Percentiles rank a stretch among this genome's conserved stretches.
Conservation (phyloP, 768 basidiomycete genomes). For the Suillus variegatus region DNA sequence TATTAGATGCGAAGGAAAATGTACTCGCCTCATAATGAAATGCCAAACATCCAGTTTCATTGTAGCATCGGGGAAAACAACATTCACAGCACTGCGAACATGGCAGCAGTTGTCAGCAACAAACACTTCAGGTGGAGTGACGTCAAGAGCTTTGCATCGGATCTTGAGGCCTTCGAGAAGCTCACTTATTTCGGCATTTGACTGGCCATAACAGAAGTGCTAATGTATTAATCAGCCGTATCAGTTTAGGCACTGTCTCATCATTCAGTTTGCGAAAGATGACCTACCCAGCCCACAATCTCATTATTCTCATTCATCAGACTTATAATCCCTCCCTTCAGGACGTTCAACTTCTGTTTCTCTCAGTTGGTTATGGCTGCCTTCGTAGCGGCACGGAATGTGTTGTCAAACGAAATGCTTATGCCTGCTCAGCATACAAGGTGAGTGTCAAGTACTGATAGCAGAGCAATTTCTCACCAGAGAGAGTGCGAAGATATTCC, state of each 20-base stretch:
- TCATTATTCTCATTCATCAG: constrained; percentile 19
- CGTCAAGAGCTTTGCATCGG: constrained; percentile 10
- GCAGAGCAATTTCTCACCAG: background rate
- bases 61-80: constrained; percentile 7
- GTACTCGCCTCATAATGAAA: constrained; percentile 18
- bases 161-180: constrained; percentile 15
- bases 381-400: constrained; percentile 19
- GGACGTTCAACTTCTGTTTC: background rate
- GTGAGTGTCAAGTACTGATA: background rate
- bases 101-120: constrained; percentile 25
- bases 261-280: background rate
- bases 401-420: constrained; percentile 17
- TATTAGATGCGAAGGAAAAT: background rate
- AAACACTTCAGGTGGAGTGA: constrained; percentile 14
- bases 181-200: constrained; percentile 18
- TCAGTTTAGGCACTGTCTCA: background rate
- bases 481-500: background rate
- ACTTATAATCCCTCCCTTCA: constrained; percentile 18
- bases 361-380: constrained; percentile 6
- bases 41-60: constrained; percentile 22
- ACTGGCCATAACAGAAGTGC: constrained; percentile 18
- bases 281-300: constrained; percentile 17
- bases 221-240: background rate
- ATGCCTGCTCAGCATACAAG: constrained; percentile 4
- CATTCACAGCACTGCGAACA: constrained; percentile 8